A percentile compares a stretch with the other conserved stretches of the same genome.
Conservation (phyloP, 2,329 filamentous ascomycete genomes). For the Ophiocordyceps camponoti-saundersi region DNA sequence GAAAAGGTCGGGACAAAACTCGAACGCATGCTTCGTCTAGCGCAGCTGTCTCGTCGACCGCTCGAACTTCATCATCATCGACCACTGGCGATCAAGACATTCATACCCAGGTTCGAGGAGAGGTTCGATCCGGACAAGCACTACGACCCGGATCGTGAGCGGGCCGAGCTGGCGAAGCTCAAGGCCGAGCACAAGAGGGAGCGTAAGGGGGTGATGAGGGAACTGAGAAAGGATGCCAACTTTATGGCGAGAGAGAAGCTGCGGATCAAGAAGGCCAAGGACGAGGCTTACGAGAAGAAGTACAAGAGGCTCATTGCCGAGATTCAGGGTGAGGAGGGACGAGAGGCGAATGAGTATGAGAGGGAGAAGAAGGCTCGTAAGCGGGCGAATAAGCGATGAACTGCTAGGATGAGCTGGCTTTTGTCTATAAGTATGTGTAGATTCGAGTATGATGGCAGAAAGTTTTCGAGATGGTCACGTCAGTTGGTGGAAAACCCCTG, state of each 20-base stretch:
- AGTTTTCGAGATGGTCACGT: too few relatives aligned
- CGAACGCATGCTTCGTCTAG: constrained; percentile 37
- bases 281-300: constrained; percentile 91
- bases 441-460: too few relatives aligned
- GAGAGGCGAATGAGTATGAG: constrained; percentile 77
- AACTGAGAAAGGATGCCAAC: constrained; percentile 85
- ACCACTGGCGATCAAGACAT: constrained; percentile 73
- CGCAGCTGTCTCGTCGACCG: constrained; percentile 53
- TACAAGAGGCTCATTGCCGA: constrained; percentile 82
- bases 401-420: too few relatives aligned
- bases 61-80: constrained; percentile 80
- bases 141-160: constrained; percentile 89
- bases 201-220: constrained; percentile 83
- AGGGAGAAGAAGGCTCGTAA: constrained; percentile 65
- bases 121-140: constrained; percentile 87
- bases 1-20: constrained; percentile 28
- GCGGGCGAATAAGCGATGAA: constrained; percentile 27
- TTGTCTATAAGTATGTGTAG: too few relatives aligned
- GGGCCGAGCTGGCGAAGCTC: constrained; percentile 69
- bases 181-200: constrained; percentile 87
- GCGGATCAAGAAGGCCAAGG: constrained; percentile 80
- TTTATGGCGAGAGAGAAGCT: constrained; percentile 87
- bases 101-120: constrained; percentile 91
- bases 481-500: too few relatives aligned
- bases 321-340: constrained; percentile 87